Conservation (phyloP, 31 red algal genomes). For the Porphyra umbilicalis region DNA sequence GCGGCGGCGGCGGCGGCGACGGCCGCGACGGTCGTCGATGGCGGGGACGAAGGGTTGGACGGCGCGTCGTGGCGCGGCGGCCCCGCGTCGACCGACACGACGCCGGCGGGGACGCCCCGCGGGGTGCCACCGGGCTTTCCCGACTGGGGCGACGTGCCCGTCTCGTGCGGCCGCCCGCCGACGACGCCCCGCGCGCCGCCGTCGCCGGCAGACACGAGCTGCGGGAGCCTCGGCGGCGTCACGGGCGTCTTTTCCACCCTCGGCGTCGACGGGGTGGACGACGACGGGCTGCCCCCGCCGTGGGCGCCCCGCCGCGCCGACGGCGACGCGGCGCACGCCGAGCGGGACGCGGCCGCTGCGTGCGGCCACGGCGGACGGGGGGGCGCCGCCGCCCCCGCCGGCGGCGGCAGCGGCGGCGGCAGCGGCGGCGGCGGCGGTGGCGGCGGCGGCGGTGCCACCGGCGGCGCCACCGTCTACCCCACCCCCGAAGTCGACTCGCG, state of each 20-base stretch:
- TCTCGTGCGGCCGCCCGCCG: neutral
- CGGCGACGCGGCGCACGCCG: no score
- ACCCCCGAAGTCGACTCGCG: neutral
- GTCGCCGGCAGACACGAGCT: neutral
- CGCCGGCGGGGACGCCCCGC: neutral
- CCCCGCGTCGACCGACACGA: neutral
- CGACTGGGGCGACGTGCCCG: no score
- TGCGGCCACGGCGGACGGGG: neutral
- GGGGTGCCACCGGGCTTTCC: no score
- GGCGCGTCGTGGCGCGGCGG: no score
- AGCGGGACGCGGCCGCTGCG: no score
- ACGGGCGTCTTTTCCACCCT: neutral
- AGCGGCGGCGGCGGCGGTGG: neutral
- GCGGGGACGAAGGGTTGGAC: neutral
- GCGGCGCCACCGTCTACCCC: neutral
- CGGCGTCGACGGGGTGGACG: neutral
- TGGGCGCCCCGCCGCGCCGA: no score
- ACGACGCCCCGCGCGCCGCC: neutral
- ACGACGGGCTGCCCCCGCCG: neutral
- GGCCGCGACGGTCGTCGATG: neutral
- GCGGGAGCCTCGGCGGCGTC: neutral
- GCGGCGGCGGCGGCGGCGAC: neutral
- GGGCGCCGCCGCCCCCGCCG: no score
- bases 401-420: no score
- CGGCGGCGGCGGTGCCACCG: neutral